These are phyloP conservation scores for Barnettozyma populi DNA, from an alignment of 805 yeast genomes.

Conservation along the genomic window DNA sequence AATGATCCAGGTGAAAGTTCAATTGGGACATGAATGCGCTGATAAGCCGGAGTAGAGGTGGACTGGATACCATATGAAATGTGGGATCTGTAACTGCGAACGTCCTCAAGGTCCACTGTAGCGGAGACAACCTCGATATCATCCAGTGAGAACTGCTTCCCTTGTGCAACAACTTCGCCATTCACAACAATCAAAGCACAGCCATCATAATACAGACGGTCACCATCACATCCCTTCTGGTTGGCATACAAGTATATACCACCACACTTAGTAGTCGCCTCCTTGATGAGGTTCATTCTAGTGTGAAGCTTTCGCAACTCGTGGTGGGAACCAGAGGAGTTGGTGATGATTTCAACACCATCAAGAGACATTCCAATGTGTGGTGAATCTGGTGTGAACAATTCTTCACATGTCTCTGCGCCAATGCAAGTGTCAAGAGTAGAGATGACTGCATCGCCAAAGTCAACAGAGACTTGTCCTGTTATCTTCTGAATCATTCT, in stretches of 20 bases:
- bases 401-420: slow-evolving; percentile 97
- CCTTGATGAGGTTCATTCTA: slow-evolving; percentile 77
- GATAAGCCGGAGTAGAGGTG: slow-evolving; percentile 26
- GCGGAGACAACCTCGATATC: slow-evolving; percentile 97
- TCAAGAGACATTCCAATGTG: slow-evolving; percentile 87
- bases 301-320: slow-evolving; percentile 86
- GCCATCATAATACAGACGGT: slow-evolving; percentile 93
- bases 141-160: slow-evolving; percentile 77
- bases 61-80: slow-evolving; percentile 47
- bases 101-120: slow-evolving; percentile 89
- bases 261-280: slow-evolving; percentile 94
- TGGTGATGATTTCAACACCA: slow-evolving; percentile 96
- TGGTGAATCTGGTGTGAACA: slow-evolving; percentile 95
- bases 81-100: slow-evolving; percentile 71
- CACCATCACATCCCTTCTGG: slow-evolving; percentile 98
- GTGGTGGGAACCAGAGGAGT: slow-evolving; percentile 97
- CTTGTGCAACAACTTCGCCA: slow-evolving; percentile 90
- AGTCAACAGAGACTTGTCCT: slow-evolving; percentile 60
- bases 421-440: slow-evolving; percentile 88
- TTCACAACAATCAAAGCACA: slow-evolving; percentile 92
- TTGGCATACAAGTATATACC: slow-evolving; percentile 92
- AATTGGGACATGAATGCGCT: slow-evolving; percentile 55
- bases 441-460: slow-evolving; percentile 88
- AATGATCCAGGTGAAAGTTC: slow-evolving; percentile 59
- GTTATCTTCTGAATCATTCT: slow-evolving; percentile 57